Evolutionary conservation across 495 filamentous ascomycete genomes (phyloP), one percentile per base, ranked within the genome.

Genomic region (Friedmanniomyces simplex): DNA sequence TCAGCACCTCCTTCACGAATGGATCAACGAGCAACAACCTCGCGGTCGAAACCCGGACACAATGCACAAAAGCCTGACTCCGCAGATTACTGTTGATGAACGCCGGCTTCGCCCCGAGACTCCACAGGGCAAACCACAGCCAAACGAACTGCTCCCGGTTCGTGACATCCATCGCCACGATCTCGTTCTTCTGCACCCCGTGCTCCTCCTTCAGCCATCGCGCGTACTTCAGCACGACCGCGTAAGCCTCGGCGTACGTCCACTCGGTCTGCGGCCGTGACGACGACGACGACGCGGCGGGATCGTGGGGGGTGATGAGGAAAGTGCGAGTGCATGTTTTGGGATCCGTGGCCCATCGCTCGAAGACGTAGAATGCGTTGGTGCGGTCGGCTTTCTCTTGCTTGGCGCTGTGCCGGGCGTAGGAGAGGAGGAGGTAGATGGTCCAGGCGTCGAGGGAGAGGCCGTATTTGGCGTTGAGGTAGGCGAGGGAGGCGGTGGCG

Each of bases 41-140:
- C 1, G 89, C 74, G 0, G 80, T 83, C 0, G 87, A 86, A 10
- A 81, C 79, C 52, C 76, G 82, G 14, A 97, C 75, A 50, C 86
- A 91, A 69, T 98, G 91, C 26, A 83, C 67, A 57, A 98, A 72
- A 1, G 91, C 77, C 26, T 87, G 80, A 13, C 84, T 86, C 1
- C 77, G 75, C 45, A 97, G 69, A 63, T 96, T 97, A 70, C 93
- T 95, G 68, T 98, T 98, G 72, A 98, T 86, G 58, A 94, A 87
- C 0, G 91, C 93, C n/a, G 91, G 90, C 25, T 79, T 80, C 0
- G 88, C 91, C 0, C 93, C 93, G 41, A 97, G 82, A 18, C 84
- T 82, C 91, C 91, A 96, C 30, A 96, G 70, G 0, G 85, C 93
- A 22, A 95, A 75, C 74, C 82, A 79, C n/a, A 96, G 57, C 72